phyloP scores from a whole-genome alignment of 2,329 filamentous ascomycete genomes.

The Trichoderma sp. region DNA sequence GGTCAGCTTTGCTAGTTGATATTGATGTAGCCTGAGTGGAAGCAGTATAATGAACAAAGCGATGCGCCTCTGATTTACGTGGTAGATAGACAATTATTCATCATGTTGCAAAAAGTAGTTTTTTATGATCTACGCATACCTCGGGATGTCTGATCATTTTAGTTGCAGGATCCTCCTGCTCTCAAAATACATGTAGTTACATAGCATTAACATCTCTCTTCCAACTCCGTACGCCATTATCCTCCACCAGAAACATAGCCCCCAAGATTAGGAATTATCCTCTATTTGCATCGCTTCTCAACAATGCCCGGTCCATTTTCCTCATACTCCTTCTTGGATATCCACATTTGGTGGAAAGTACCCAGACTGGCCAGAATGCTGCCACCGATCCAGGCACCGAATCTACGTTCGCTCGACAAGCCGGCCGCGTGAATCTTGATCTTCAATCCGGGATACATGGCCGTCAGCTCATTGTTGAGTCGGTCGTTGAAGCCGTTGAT shows the following conservation, averaged over 20 bases:
- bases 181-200: constrained; percentile 1
- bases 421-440: constrained; percentile 87
- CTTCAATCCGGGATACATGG: constrained; percentile 78
- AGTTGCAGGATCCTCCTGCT: not conserved
- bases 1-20: constrained; percentile 51
- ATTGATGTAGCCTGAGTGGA: not conserved
- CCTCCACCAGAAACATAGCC: constrained; percentile 12
- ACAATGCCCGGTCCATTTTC: constrained; percentile 89
- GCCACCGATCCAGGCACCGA: constrained; percentile 93
- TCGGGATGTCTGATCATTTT: constrained; percentile 1
- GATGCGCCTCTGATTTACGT: not conserved
- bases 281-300: constrained; percentile 91
- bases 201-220: constrained; percentile 27
- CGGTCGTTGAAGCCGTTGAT: constrained; percentile 91
- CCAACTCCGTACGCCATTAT: constrained; percentile 37
- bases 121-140: not conserved
- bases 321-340: constrained; percentile 94
- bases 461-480: constrained; percentile 76
- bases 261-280: not conserved
- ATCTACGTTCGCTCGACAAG: constrained; percentile 82
- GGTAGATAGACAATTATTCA: not conserved
- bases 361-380: constrained; percentile 94
- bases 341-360: constrained; percentile 99
- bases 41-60: not conserved
- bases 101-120: not conserved